Percentiles rank a stretch among this genome's conserved stretches.
Evolutionary conservation across 2,329 filamentous ascomycete genomes (phyloP).

Genomic region (Zelopaecilomyces penicillatus): DNA sequence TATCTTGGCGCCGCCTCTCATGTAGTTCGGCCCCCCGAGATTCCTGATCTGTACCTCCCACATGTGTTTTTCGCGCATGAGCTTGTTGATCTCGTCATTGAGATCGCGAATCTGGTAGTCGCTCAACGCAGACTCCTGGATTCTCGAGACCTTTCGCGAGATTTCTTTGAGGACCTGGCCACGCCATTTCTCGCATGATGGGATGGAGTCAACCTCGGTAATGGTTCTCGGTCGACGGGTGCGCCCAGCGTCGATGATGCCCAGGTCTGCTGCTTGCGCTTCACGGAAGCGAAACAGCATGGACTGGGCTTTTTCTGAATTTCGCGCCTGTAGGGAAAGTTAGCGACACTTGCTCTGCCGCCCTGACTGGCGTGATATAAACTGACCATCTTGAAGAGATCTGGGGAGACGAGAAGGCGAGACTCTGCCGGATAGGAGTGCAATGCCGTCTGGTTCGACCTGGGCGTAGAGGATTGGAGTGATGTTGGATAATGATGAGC

Average conservation of each 20-base stretch:
- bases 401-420: too few species aligned
- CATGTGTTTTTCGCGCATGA: conserved; percentile 98
- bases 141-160: conserved; percentile 89
- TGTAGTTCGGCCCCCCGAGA: conserved; percentile 94
- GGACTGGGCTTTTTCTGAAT: conserved; percentile 96
- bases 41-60: conserved; percentile 97
- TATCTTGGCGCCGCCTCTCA: conserved; percentile 61
- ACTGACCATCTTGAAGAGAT: too few species aligned
- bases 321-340: conserved; percentile 62
- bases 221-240: conserved; percentile 86
- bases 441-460: too few species aligned
- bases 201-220: conserved; percentile 75
- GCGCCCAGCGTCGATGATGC: conserved; percentile 88
- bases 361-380: too few species aligned
- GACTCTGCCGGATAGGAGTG: too few species aligned
- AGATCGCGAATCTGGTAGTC: conserved; percentile 97
- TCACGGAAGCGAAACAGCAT: conserved; percentile 99
- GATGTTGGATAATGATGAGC: too few species aligned
- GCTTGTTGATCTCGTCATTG: conserved; percentile 98
- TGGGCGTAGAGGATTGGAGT: too few species aligned
- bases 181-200: conserved; percentile 92
- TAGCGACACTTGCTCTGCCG: conserved; percentile 1
- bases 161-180: conserved; percentile 97
- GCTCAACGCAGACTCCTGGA: conserved; percentile 83
- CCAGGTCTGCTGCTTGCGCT: conserved; percentile 89